These are phyloP conservation scores for Veloboletus limbatus DNA, from an alignment of 1,284 basidiomycete genomes.

Conservation along the genomic window DNA sequence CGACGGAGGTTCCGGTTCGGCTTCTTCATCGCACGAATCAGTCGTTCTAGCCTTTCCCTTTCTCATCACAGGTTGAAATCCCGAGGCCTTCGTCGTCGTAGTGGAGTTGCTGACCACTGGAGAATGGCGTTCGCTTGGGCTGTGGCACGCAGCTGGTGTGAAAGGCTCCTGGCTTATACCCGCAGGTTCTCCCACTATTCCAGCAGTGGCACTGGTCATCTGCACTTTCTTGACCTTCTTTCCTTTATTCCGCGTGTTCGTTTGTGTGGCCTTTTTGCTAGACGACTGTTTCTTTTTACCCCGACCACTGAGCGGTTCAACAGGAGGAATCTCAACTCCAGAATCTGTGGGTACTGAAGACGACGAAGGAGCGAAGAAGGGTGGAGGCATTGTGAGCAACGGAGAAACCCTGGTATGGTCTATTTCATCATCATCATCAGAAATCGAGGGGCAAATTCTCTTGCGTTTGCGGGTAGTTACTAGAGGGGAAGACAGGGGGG, in stretches of 20 bases:
- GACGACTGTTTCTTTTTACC: slow-evolving; percentile 15
- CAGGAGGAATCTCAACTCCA: slow-evolving; percentile 22
- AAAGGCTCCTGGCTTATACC: slow-evolving; percentile 2
- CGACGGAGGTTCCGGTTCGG: slow-evolving; percentile 8
- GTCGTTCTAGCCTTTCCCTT: slow-evolving; percentile 20
- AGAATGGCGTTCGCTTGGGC: slow-evolving; percentile 3
- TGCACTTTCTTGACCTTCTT: slow-evolving; percentile 18
- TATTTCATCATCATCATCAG: slow-evolving; percentile 16
- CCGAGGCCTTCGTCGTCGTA: not conserved
- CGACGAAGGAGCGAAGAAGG: slow-evolving; percentile 31
- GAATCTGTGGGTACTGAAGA: slow-evolving; percentile 25
- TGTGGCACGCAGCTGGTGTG: not conserved
- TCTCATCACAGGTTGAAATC: no score
- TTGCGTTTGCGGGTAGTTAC: slow-evolving; percentile 26
- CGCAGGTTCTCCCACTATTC: slow-evolving; percentile 1
- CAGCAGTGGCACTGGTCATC: not conserved
- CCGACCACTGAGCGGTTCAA: slow-evolving; percentile 2
- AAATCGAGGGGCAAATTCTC: slow-evolving; percentile 14
- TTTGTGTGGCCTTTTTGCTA: slow-evolving; percentile 12
- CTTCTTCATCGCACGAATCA: slow-evolving; percentile 23
- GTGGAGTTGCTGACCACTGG: not conserved
- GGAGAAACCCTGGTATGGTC: slow-evolving; percentile 6
- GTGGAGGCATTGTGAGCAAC: slow-evolving; percentile 14
- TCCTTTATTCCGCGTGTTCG: slow-evolving; percentile 18
- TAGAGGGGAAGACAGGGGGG: slow-evolving; percentile 25